Evolutionary conservation across 164 flowering plant species (phyloP), one percentile per base, ranked within the genome.

Genomic region (Cinnamomum chago): DNA sequence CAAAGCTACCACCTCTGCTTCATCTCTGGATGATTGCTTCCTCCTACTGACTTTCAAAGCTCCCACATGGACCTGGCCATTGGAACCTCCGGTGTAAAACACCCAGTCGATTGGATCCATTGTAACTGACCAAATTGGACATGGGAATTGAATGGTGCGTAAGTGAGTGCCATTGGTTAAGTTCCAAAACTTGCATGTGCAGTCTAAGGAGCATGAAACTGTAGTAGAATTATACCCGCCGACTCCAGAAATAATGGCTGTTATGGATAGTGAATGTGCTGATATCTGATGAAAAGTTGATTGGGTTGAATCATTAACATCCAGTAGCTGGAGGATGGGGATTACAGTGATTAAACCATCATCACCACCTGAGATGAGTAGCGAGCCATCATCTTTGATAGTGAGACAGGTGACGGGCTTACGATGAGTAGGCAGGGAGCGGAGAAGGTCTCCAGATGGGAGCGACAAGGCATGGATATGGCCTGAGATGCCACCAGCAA

Each of bases 401-500:
- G 85, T 79, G 13, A 78, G 62, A 50, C 83, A 79, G 18, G 79
- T 70, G 51, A 88, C 76, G 35, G 77, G 76, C 1, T 84, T 85
- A 40, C 73, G 83, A 51, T 86, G 89, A 0, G 80, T 76, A 24
- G 81, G 70, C 15, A 76, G 73, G 10, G 83, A 81, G 50, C 75
- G 79, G 62, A 76, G 62, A 17, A 73, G 72, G 3, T 82, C 62
- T 2, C 87, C 87, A 0, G 86, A 82, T 3, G 87, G 88, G 33
- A 84, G 74, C 1, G 80, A 69, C 27, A 86, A 20, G 20, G 76
- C 71, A 25, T 83, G 81, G 50, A 88, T 74, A 3, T 73, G 51
- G 62, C 89, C 89, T 0, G 88, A 88, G 24, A 88, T 12, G 47
- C 91, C 89, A 0, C 91, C 91, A 6, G 87, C 83, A 30, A 88